Evolutionary conservation across 352 stramenopile species (phyloP), one percentile per base, ranked within the genome.

Genomic region (Globisporangium solare): DNA sequence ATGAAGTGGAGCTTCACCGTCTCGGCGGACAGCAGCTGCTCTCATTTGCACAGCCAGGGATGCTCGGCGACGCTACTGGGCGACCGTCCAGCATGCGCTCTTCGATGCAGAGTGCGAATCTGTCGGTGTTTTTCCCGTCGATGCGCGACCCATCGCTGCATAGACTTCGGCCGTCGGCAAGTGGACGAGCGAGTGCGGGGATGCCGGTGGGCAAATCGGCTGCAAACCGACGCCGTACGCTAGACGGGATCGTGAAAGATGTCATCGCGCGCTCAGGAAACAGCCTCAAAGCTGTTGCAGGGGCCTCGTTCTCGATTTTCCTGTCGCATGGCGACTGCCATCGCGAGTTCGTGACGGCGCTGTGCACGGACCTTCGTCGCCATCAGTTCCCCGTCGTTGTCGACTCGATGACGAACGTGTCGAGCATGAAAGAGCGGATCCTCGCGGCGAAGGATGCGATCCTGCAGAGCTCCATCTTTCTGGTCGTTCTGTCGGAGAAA

Each of bases 401-500:
- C 12, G 79, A 87, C 66, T 85, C 77, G 39, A 85, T 84, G 66
- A 71, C 74, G 0, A 83, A 84, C 40, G 71, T 88, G n/a, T 83
- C 71, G 17, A 89, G 74, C 64, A 91, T 85, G 54, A 87, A 83
- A 51, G 78, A 83, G 48, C 79, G 82, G 18, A 89, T 92, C 40
- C 61, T 88, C 39, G 78, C 74, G 14, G 81, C 82, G 8, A 91
- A 94, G 46, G 79, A 90, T 57, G 81, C 84, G 17, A 92, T 94
- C 50, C 40, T 90, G 8, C 74, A 87, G 45, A 79, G 80, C 60
- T 66, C 70, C 1, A 65, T 88, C 13, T 83, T 92, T 56, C 55
- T 94, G 20, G 80, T 91, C 24, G 73, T 94, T 37, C 63, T 92
- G 12, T 92, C 84, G 18, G 72, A 83, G 47, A 74, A 87, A 24